Evolutionary conservation across 306 rosid species (phyloP).

Genomic region (Dryas drummondii): DNA sequence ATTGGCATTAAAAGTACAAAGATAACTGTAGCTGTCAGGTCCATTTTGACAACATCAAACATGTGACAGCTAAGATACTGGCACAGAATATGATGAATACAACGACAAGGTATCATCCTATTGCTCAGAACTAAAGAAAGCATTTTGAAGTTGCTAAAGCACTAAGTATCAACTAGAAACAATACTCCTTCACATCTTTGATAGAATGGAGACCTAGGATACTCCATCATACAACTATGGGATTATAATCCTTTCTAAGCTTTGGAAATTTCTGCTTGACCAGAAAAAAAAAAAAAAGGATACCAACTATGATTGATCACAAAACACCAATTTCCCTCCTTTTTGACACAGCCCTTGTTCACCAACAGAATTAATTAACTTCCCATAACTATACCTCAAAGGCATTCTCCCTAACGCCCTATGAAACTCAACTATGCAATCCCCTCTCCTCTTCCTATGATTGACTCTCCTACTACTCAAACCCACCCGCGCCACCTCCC

Average conservation of each 20-base stretch:
- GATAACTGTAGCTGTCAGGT: not conserved
- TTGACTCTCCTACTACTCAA: slow-evolving; percentile 68
- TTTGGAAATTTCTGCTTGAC: not conserved
- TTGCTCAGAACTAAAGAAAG: not conserved
- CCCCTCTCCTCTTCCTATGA: slow-evolving; percentile 79
- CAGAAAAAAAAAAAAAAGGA: not conserved
- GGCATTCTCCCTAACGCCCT: slow-evolving; percentile 62
- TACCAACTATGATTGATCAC: slow-evolving; percentile 45
- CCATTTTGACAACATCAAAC: not conserved
- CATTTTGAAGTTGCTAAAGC: not conserved
- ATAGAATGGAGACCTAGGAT: not conserved
- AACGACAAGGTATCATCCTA: not conserved
- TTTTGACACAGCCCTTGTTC: slow-evolving; percentile 76
- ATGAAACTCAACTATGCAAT: slow-evolving; percentile 73
- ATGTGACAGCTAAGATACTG: not conserved
- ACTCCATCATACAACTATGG: not conserved
- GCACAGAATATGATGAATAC: not conserved
- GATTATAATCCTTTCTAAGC: too few species aligned
- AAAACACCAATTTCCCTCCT: slow-evolving; percentile 54
- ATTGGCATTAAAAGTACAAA: not conserved
- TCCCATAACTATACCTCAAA: slow-evolving; percentile 68
- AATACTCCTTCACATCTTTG: not conserved
- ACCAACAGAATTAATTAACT: slow-evolving; percentile 59
- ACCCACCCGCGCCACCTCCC: slow-evolving; percentile 48
- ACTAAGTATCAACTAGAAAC: not conserved